phyloP scores from a whole-genome alignment of 1,284 basidiomycete species.

The Pulveroboletus sp. region DNA sequence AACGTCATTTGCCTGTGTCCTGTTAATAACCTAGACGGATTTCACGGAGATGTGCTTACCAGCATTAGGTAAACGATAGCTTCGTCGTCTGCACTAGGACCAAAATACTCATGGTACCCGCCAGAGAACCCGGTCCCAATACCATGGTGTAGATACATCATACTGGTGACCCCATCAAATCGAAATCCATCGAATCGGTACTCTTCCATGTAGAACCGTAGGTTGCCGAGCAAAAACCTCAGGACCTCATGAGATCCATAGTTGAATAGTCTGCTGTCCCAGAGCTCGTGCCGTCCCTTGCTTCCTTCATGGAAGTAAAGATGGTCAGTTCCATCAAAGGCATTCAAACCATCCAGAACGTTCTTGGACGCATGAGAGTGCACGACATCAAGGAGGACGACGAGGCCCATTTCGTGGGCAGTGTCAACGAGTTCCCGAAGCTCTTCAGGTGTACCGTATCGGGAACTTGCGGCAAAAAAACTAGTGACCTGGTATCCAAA shows the following conservation, averaged over 20 bases:
- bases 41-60: conserved; percentile 45
- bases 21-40: conserved; percentile 7
- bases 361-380: conserved; percentile 99
- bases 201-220: conserved; percentile 94
- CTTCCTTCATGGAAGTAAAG: conserved; percentile 94
- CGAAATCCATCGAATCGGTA: conserved; percentile 97
- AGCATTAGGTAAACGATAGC: conserved; percentile 96
- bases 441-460: conserved; percentile 93
- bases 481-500: conserved; percentile 98
- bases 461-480: conserved; percentile 96
- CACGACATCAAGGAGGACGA: conserved; percentile 93
- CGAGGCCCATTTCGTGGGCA: conserved; percentile 90
- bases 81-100: conserved; percentile 79
- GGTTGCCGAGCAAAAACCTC: conserved; percentile 91
- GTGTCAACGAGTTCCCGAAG: conserved; percentile 94
- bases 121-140: conserved; percentile 97
- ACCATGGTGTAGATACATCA: conserved; percentile 98
- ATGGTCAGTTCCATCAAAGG: conserved; percentile 95
- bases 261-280: conserved; percentile 97
- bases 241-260: conserved; percentile 93
- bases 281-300: conserved; percentile 91
- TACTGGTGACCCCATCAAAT: conserved; percentile 97
- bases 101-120: conserved; percentile 98
- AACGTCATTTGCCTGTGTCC: conserved; percentile 81
- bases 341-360: conserved; percentile 91